These are phyloP conservation scores for Groenewaldozyma sp. DNA, from an alignment of 1,139 yeast genomes.

Conservation along the genomic window DNA sequence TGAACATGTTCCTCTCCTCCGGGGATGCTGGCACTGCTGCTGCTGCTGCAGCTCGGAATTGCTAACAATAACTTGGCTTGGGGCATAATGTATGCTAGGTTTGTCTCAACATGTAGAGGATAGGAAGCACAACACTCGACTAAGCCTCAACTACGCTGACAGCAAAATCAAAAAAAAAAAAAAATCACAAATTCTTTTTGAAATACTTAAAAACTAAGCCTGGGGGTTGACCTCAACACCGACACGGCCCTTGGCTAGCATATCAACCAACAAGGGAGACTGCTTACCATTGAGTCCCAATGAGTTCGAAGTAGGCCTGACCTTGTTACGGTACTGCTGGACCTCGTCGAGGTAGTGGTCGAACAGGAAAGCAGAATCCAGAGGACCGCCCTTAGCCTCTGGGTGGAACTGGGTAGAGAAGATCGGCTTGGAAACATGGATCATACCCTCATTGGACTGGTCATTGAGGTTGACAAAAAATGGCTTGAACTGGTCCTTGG, in stretches of 20 bases:
- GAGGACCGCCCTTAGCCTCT: slow-evolving; percentile 98
- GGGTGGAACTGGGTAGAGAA: slow-evolving; percentile 98
- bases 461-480: slow-evolving; percentile 90
- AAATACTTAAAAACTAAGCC: slow-evolving; percentile 12
- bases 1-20: no score
- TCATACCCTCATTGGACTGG: slow-evolving; percentile 95
- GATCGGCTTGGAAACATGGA: slow-evolving; percentile 73
- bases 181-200: not conserved
- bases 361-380: slow-evolving; percentile 81
- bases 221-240: slow-evolving; percentile 32
- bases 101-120: no score
- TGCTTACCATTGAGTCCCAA: slow-evolving; percentile 31
- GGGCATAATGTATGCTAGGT: no score
- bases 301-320: slow-evolving; percentile 22
- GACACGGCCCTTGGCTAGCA: slow-evolving; percentile 81
- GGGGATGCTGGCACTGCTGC: no score
- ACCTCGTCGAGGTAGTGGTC: slow-evolving; percentile 80
- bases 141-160: no score
- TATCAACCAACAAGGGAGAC: slow-evolving; percentile 58
- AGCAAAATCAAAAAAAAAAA: no score
- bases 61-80: no score
- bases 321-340: slow-evolving; percentile 42
- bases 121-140: no score
- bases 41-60: no score
- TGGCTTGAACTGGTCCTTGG: slow-evolving; percentile 61